Conservation (phyloP, 2,329 filamentous ascomycete species). For the Emmonsiellopsis sp. region DNA sequence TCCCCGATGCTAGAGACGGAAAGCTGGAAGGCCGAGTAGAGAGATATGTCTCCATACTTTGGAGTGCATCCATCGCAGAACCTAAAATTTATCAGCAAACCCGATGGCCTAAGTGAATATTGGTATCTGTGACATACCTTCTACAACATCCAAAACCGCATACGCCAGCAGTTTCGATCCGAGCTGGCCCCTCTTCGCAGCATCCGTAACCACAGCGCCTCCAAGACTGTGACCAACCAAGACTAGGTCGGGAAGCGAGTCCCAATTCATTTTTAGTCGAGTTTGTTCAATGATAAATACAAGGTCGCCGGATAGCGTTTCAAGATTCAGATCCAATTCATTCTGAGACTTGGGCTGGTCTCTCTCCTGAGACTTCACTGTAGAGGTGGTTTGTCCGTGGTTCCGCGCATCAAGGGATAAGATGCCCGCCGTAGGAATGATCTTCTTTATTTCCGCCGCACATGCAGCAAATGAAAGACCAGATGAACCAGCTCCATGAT, state of each 20-base stretch:
- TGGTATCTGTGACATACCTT: slow-evolving; percentile 41
- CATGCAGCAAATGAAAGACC: slow-evolving; percentile 85
- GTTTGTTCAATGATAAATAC: slow-evolving; percentile 60
- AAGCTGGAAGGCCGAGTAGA: slow-evolving; percentile 73
- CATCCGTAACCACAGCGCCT: slow-evolving; percentile 79
- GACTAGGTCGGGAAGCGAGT: slow-evolving; percentile 61
- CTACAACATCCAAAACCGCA: slow-evolving; percentile 87
- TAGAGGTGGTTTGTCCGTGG: slow-evolving; percentile 59
- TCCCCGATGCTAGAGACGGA: slow-evolving; percentile 64
- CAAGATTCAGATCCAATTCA: slow-evolving; percentile 59
- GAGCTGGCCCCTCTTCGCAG: slow-evolving; percentile 60
- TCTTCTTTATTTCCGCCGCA: slow-evolving; percentile 64
- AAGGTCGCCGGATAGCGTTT: slow-evolving; percentile 65
- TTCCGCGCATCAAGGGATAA: slow-evolving; percentile 78
- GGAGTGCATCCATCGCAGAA: slow-evolving; percentile 86
- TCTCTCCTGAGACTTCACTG: slow-evolving; percentile 20
- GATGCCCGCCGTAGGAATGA: slow-evolving; percentile 70
- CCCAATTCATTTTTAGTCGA: slow-evolving; percentile 62
- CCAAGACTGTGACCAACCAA: slow-evolving; percentile 89
- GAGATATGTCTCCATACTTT: slow-evolving; percentile 89
- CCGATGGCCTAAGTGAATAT: background rate
- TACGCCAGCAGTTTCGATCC: slow-evolving; percentile 68
- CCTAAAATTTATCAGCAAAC: slow-evolving; percentile 32
- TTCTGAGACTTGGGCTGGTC: slow-evolving; percentile 18
- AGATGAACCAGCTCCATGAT: slow-evolving; percentile 90